These are phyloP conservation scores for Filobasidium wieringae DNA, from an alignment of 768 basidiomycete species.

Conservation along the genomic window DNA sequence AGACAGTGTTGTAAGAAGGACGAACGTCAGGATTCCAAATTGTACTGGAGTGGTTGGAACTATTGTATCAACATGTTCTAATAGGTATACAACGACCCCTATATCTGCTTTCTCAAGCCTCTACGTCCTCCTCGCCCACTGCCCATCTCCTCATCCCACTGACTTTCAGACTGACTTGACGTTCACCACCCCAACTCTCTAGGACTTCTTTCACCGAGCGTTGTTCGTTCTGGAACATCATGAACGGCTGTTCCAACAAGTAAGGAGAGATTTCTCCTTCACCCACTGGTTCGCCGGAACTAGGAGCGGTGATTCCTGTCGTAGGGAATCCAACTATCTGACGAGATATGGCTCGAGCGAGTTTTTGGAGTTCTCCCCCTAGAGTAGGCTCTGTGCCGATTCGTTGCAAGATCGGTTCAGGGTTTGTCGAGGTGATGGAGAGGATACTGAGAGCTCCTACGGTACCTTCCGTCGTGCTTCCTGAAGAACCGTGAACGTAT, in stretches of 20 bases:
- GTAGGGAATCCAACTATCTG: constrained; percentile 79
- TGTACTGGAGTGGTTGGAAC: no score
- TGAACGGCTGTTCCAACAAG: constrained; percentile 29
- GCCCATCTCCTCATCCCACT: constrained; percentile 33
- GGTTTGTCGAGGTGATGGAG: constrained; percentile 40
- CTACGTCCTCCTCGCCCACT: constrained; percentile 24
- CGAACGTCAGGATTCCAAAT: no score
- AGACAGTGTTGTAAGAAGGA: no score
- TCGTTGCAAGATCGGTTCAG: constrained; percentile 29
- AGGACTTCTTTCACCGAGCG: constrained; percentile 28
- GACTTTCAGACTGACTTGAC: constrained; percentile 25
- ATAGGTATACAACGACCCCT: no score
- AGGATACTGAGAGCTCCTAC: constrained; percentile 44
- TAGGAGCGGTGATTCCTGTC: constrained; percentile 38
- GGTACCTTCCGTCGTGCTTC: constrained; percentile 42
- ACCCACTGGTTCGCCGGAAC: neutral
- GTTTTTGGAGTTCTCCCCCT: constrained; percentile 48
- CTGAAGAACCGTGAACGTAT: constrained; percentile 35
- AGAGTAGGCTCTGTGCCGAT: constrained; percentile 33
- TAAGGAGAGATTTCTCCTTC: constrained; percentile 22
- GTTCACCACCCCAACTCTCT: constrained; percentile 28
- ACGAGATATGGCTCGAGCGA: constrained; percentile 66
- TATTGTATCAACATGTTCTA: no score
- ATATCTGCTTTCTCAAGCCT: neutral
- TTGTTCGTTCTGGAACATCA: constrained; percentile 30